Evolutionary conservation across 2,329 filamentous ascomycete species (phyloP), one percentile per base, ranked within the genome.

Genomic region (Cercospora sesami): DNA sequence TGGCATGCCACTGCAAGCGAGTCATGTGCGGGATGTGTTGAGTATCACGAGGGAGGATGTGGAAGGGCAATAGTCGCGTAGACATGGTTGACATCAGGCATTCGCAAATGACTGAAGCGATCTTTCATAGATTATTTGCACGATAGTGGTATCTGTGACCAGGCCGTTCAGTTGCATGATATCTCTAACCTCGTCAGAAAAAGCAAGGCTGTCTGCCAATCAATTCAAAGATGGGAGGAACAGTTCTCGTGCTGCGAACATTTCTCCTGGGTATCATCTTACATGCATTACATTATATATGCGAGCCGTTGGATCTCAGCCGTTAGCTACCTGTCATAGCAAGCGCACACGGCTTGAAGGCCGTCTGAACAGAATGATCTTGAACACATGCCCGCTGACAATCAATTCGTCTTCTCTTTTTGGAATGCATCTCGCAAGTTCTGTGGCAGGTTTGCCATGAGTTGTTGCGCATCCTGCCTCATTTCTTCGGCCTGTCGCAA

Each of bases 401-500:
- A 33, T 31, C 28, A 45, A 9, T 62, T 31, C 23, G 14, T 48
- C 42, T 23, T 21, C 10, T n/a, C 60, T 10, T 51, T 33, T 23
- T 62, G 60, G n/a, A 75, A 67, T 7, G 64, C 67, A 21, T 63
- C 48, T 59, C 65, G 65, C 65, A 75, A 28, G 9, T 62, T 55
- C 53, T 65, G 45, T 18, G 75, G 74, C 62, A 77, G 30, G 26
- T 60, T 67, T 31, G 62, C 62, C 69, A 76, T 69, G 14, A 67
- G 64, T 45, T 69, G 59, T 57, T 72, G 60, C 14, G 70, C 74
- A 57, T 74, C 70, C 9, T 62, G 60, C 48, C 72, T 69, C 10
- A 74, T 73, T 18, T 60, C 36, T 28, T 65, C 58, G 70, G 79
- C 59, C 72, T 80, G 67, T 67, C 69, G 58, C 73, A 68, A 66